A percentile compares a stretch with the other conserved stretches of the same genome.
These are phyloP conservation scores for Apiospora sp. DNA, from an alignment of 2,329 filamentous ascomycete species.

Conservation along the genomic window DNA sequence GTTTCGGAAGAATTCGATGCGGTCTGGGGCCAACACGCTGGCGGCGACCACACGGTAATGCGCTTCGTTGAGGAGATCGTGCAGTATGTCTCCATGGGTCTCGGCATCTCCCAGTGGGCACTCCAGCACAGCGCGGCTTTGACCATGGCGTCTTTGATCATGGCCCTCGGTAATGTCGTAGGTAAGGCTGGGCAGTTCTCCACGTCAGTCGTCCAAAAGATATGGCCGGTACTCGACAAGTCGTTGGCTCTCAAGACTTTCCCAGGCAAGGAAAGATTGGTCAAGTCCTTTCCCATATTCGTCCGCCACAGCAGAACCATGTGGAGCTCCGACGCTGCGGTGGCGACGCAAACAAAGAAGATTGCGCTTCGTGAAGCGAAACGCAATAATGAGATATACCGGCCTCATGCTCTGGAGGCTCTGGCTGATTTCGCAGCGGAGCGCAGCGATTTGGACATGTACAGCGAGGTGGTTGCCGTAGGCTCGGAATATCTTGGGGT, in stretches of 20 bases:
- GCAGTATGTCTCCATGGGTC: slow-evolving; percentile 68
- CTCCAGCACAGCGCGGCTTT: slow-evolving; percentile 89
- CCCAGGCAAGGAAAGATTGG: slow-evolving; percentile 85
- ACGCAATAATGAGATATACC: slow-evolving; percentile 86
- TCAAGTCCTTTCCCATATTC: slow-evolving; percentile 82
- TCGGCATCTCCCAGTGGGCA: slow-evolving; percentile 86
- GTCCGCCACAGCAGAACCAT: slow-evolving; percentile 69
- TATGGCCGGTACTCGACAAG: slow-evolving; percentile 88
- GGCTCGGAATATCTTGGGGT: slow-evolving; percentile 69
- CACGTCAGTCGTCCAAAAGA: slow-evolving; percentile 62
- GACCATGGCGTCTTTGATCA: slow-evolving; percentile 77
- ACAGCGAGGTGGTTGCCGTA: slow-evolving; percentile 70
- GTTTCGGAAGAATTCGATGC: slow-evolving; percentile 82
- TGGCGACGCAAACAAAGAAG: slow-evolving; percentile 77
- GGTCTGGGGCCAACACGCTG: slow-evolving; percentile 91
- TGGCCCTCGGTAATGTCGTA: slow-evolving; percentile 68
- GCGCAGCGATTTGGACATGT: slow-evolving; percentile 74
- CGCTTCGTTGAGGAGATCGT: slow-evolving; percentile 88
- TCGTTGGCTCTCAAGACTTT: slow-evolving; percentile 90
- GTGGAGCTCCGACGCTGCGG: slow-evolving; percentile 58
- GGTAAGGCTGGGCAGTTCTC: slow-evolving; percentile 66
- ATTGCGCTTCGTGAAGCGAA: slow-evolving; percentile 87
- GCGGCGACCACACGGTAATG: slow-evolving; percentile 80
- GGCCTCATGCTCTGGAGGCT: slow-evolving; percentile 75
- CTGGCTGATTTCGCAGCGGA: slow-evolving; percentile 77